phyloP scores from a whole-genome alignment of 75 land plant species.

The Sequoiadendron giganteum region DNA sequence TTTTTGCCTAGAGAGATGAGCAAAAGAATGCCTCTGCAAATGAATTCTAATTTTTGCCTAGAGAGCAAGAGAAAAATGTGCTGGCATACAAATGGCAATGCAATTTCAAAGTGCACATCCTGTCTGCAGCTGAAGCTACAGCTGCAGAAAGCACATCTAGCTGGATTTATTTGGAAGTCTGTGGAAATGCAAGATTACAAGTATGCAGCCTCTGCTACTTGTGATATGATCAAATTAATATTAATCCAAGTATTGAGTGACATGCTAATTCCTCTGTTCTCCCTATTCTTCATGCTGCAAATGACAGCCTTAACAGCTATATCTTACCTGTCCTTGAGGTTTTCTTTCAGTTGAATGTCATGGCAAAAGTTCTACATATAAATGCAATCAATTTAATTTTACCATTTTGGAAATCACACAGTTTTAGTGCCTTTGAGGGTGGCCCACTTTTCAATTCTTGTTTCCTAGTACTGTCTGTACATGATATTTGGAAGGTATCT shows the following conservation, averaged over 20 bases:
- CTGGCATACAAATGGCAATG: neutral
- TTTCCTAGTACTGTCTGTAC: neutral
- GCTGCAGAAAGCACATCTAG: neutral
- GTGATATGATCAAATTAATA: neutral
- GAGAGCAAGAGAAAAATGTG: neutral
- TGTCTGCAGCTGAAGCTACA: neutral
- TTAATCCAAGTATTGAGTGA: neutral
- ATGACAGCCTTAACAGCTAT: neutral
- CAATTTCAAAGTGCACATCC: neutral
- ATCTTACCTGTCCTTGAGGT: neutral
- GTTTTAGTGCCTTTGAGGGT: neutral
- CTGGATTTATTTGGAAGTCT: neutral
- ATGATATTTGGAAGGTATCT: neutral
- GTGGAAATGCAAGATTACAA: neutral
- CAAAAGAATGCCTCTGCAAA: neutral
- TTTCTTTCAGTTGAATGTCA: constrained; percentile 6
- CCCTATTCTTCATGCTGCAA: neutral
- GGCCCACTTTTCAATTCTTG: neutral
- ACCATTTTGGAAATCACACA: neutral
- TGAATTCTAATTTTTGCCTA: neutral
- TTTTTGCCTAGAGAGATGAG: neutral
- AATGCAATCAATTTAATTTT: constrained; percentile 3
- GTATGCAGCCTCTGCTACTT: neutral
- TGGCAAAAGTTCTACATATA: neutral
- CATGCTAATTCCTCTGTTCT: neutral